Conservation (phyloP, 805 yeast genomes). For the Candida hispaniensis region DNA sequence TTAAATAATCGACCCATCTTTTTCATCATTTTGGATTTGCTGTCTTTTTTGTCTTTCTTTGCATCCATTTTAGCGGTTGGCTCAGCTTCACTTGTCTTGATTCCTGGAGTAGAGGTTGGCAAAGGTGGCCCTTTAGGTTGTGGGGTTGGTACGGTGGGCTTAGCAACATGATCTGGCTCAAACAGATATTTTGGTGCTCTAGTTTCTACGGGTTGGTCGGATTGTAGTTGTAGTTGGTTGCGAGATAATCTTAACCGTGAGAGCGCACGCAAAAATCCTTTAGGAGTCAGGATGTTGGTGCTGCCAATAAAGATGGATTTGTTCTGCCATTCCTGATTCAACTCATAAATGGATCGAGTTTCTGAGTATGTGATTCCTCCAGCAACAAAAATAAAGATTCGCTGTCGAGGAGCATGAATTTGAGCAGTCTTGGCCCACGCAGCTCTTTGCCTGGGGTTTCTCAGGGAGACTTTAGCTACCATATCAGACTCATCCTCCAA, state of each 20-base stretch:
- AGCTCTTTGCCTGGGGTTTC: constrained; percentile 64
- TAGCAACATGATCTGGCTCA: constrained; percentile 10
- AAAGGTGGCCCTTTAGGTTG: constrained; percentile 9
- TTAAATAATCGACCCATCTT: constrained; percentile 2
- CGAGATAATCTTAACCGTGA: constrained; percentile 25
- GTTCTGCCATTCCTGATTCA: constrained; percentile 43
- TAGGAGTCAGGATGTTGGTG: constrained; percentile 50
- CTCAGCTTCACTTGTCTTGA: constrained; percentile 3
- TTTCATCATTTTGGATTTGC: constrained; percentile 17
- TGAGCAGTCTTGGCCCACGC: constrained; percentile 54
- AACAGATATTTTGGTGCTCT: constrained; percentile 13
- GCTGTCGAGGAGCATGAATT: constrained; percentile 38
- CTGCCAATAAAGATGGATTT: constrained; percentile 76
- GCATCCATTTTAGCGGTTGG: not conserved
- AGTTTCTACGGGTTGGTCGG: constrained; percentile 10
- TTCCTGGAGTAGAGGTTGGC: constrained; percentile 9
- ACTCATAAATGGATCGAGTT: constrained; percentile 60
- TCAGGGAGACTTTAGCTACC: constrained; percentile 38
- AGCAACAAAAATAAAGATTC: constrained; percentile 68
- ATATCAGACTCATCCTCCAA: constrained; percentile 28
- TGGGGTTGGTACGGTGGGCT: constrained; percentile 6
- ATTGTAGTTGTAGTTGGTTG: constrained; percentile 25
- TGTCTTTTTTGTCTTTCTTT: constrained; percentile 18
- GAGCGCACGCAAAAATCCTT: constrained; percentile 26
- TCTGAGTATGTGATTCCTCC: constrained; percentile 89